Percentiles rank a stretch among this genome's conserved stretches.
These are phyloP conservation scores for Rhizopus microsporus DNA, from an alignment of 371 early-diverging fungal genomes.

Conservation along the genomic window DNA sequence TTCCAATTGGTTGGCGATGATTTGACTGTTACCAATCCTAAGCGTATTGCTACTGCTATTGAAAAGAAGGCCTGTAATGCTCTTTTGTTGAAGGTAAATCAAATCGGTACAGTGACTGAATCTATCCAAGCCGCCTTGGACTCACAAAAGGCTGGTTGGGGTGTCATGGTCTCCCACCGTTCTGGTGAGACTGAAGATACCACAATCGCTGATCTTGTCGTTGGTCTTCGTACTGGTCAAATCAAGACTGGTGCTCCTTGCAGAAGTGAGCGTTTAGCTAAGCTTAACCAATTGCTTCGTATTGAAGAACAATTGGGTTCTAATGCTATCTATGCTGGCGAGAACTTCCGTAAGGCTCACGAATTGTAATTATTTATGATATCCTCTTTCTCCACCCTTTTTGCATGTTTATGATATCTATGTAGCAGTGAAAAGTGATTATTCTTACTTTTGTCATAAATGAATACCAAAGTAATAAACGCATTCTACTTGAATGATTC, in stretches of 20 bases:
- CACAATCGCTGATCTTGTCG: constrained; percentile 98
- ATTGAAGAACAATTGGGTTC: constrained; percentile 89
- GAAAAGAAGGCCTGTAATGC: constrained; percentile 96
- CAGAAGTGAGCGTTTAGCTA: constrained; percentile 96
- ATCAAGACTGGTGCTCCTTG: constrained; percentile 99
- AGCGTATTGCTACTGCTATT: constrained; percentile 89
- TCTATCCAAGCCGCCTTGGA: constrained; percentile 82
- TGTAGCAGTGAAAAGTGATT: too few species aligned
- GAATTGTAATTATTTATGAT: constrained; percentile 47
- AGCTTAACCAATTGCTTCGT: constrained; percentile 98
- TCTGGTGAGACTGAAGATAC: constrained; percentile 99
- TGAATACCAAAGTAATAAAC: too few species aligned
- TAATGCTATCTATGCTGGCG: constrained; percentile 90
- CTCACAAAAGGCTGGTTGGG: constrained; percentile 88
- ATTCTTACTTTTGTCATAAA: too few species aligned
- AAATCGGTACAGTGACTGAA: constrained; percentile 98
- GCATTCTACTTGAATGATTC: too few species aligned
- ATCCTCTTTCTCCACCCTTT: too few species aligned
- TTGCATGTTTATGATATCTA: too few species aligned
- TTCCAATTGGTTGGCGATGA: constrained; percentile 99
- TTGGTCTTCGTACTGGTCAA: constrained; percentile 97
- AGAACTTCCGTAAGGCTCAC: constrained; percentile 86
- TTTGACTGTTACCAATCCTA: constrained; percentile 97
- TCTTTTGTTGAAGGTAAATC: constrained; percentile 98
- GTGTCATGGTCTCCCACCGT: constrained; percentile 99